Evolutionary conservation across 2,329 filamentous ascomycete genomes (phyloP), one percentile per base, ranked within the genome.

Genomic region (Paracamarosporium sp.): DNA sequence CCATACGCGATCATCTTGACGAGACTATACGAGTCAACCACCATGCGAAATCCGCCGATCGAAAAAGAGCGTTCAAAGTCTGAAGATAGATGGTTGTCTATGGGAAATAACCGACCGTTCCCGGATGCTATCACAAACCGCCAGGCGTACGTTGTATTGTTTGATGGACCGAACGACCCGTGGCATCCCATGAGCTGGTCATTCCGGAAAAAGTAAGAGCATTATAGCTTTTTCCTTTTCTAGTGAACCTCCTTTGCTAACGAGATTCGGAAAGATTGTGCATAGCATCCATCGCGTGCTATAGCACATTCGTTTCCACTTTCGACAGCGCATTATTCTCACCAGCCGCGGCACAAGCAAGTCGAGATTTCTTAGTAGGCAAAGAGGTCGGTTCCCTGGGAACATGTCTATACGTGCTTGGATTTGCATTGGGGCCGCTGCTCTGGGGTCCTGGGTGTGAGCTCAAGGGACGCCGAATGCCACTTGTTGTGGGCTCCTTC

Each of bases 361-460:
- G 36, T 22, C 36, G 22, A 22, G 36, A 40, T 9, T 11, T 40
- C 17, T 17, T 9, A n/a, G 36, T 40, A 17, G 36, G 36, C 4
- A 17, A 40, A 17, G 36, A 40, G 22, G 17, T 40, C 17, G 36
- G 36, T 3, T n/a, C 36, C 12, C 36, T 40, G 17, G 36, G 17
- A 8, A 40, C 36, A 4, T 11, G 36, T 11, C 17, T 40, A 9
- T 40, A 40, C n/a, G 17, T 40, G 8, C 36, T 40, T 5, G 36
- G 36, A 3, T 40, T 40, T 43, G 82, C 81, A 3, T 52, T 61
- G 22, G 63, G 61, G 25, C 63, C 63, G 4, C 45, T 65, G 24
- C 25, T 65, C 8, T 65, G 59, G 59, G 83, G 81, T 0, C 82
- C 83, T 2, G 71, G 83, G 12, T 81, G 79, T 12, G 80, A 82